Conservation (phyloP, 805 yeast genomes). For the Wickerhamiella spandovensis region DNA sequence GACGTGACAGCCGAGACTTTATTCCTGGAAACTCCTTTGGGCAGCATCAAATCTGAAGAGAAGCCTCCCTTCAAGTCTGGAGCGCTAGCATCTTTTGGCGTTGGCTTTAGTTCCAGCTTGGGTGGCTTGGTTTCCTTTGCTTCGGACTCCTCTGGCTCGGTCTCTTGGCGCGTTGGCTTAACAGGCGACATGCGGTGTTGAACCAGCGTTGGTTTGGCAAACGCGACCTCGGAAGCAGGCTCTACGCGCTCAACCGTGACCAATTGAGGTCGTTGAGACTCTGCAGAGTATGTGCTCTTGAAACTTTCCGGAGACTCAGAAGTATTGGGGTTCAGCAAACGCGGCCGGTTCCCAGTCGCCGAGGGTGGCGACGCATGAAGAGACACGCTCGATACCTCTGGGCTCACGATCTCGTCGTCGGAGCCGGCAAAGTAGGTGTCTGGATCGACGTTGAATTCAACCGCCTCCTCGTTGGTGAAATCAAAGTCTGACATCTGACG, state of each 20-base stretch:
- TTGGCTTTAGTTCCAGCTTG: not conserved
- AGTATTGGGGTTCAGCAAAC: not conserved
- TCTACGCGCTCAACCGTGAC: not conserved
- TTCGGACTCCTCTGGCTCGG: too few relatives aligned
- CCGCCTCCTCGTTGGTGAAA: not conserved
- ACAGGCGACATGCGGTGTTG: not conserved
- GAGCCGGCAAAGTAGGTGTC: constrained; percentile 3
- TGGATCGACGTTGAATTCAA: constrained; percentile 2
- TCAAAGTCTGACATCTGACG: not conserved
- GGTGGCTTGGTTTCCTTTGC: too few relatives aligned
- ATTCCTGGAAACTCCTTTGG: too few relatives aligned
- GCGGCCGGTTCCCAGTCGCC: not conserved
- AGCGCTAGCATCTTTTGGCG: too few relatives aligned
- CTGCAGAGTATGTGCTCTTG: not conserved
- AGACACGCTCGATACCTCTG: constrained; percentile 5
- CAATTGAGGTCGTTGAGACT: not conserved
- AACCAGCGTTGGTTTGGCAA: not conserved
- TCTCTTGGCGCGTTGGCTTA: not conserved
- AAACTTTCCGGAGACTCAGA: not conserved
- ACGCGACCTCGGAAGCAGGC: not conserved
- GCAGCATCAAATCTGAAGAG: too few relatives aligned
- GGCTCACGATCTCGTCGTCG: constrained; percentile 2
- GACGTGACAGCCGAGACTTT: too few relatives aligned
- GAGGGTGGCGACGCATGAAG: constrained; percentile 5
- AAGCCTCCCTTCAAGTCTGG: too few relatives aligned